These are phyloP conservation scores for Auricularia sp. DNA, from an alignment of 768 basidiomycete genomes.

Conservation along the genomic window DNA sequence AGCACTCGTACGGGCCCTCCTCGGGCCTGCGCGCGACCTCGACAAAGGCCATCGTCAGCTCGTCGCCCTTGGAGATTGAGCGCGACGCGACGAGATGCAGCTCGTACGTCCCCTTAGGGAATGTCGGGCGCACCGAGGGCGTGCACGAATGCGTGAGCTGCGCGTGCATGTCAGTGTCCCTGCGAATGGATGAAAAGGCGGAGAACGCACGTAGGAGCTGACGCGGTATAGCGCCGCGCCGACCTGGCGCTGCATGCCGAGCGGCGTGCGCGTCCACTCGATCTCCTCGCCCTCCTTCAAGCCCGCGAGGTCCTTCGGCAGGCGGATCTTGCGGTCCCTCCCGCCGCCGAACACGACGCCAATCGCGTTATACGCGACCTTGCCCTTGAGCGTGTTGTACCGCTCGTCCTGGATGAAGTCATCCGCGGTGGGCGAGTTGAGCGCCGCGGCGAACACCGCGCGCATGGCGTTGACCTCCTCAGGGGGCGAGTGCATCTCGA, in stretches of 20 bases:
- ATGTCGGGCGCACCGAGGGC: constrained; percentile 57
- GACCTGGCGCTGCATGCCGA: constrained; percentile 65
- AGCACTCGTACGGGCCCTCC: constrained; percentile 25
- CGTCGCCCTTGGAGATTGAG: constrained; percentile 64
- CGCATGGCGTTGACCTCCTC: constrained; percentile 43
- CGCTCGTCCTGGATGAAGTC: constrained; percentile 57
- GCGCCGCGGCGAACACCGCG: constrained; percentile 45
- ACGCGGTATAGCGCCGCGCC: constrained; percentile 68
- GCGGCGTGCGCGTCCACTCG: constrained; percentile 67
- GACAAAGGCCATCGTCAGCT: constrained; percentile 67
- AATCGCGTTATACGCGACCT: constrained; percentile 67
- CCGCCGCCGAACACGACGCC: constrained; percentile 62
- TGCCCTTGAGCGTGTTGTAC: constrained; percentile 51
- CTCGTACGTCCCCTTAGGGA: constrained; percentile 55
- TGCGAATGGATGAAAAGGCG: background rate
- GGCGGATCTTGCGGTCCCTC: constrained; percentile 27
- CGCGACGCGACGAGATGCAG: constrained; percentile 58
- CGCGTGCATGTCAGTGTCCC: background rate
- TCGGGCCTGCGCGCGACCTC: constrained; percentile 48
- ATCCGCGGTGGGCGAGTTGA: constrained; percentile 54
- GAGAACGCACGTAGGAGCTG: constrained; percentile 53
- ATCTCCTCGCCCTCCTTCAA: constrained; percentile 53
- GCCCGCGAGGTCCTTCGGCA: constrained; percentile 36
- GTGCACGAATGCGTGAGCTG: constrained; percentile 65
- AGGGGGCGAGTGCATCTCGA: constrained; percentile 41